phyloP scores from a whole-genome alignment of 306 rosid genomes.

The Citrullus colocynthis region DNA sequence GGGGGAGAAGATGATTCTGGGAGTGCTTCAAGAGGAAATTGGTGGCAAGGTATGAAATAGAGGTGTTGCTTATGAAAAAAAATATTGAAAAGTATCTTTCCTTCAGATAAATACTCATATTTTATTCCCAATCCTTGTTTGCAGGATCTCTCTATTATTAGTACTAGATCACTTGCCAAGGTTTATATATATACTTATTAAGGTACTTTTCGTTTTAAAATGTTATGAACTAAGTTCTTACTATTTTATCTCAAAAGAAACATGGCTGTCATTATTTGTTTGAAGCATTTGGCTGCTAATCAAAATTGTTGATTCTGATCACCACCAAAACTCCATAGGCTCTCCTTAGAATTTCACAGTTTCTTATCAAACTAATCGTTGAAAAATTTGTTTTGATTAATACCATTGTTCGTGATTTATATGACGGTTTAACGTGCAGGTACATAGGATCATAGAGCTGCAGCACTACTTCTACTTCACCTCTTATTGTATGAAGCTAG shows the following conservation, averaged over 20 bases:
- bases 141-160: slow-evolving; percentile 78
- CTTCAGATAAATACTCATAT: neutral
- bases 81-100: neutral
- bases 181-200: slow-evolving; percentile 14
- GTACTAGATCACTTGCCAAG: slow-evolving; percentile 17
- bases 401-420: neutral
- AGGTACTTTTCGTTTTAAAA: slow-evolving; percentile 22
- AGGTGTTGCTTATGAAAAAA: neutral
- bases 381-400: neutral
- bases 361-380: neutral
- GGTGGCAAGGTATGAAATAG: slow-evolving; percentile 74
- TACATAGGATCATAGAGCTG: slow-evolving; percentile 12
- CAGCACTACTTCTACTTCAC: neutral
- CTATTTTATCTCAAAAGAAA: neutral
- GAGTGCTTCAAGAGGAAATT: slow-evolving; percentile 76
- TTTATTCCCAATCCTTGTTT: slow-evolving; percentile 7
- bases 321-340: neutral
- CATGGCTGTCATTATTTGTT: too few relatives aligned
- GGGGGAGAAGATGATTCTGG: slow-evolving; percentile 64
- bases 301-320: neutral
- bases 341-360: neutral
- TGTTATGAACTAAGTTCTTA: neutral
- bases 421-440: neutral
- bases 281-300: too few relatives aligned
- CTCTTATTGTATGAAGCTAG: neutral